Base-by-base conservation (phyloP, 768 basidiomycete species). In the Tubosaeta sp. region DNA sequence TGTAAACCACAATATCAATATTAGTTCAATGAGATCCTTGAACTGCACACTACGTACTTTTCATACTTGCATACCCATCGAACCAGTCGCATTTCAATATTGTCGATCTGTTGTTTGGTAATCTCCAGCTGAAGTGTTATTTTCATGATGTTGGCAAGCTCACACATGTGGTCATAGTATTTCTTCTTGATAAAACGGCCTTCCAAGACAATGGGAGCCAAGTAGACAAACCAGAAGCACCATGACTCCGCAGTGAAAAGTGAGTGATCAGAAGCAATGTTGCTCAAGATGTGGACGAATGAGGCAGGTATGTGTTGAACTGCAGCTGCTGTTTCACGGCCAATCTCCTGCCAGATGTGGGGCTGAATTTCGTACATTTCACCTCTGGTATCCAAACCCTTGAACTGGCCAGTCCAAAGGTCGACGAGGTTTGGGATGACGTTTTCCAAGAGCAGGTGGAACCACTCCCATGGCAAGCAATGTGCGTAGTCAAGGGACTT, bases 391-490 rank as follows among this genome's bases (percentile, higher is more conserved):
- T 74, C 65, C 2, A 77, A 57, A 7, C 57, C 71, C 55, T 78
- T 79, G 65, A 65, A 78, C 13, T 59, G 52, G 0, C 75, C 74
- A 1, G 65, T 72, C 74, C 75, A 75, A 0, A 75, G 57, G 0
- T 51, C n/a, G 31, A 79, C 58, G 2, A 82, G 65, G 44, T 72
- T 75, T 19, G 57, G 60, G 26, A 76, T 54, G 1, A 76, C 43
- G 53, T 80, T 80, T 53, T 77, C 75, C 57, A 62, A 74, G 22
- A 79, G 62, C 0, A 76, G 65, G 47, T 82, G 78, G 73, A 80
- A 78, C 62, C 78, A 76, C 46, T 81, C 77, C 53, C 72, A 71
- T 0, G 76, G 76, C 19, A 76, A 74, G 13, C 72, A 73, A 4
- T 17, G 1, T 1, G 78, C 72, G 54, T 76, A 73, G 6, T 60